A percentile compares a stretch with the other conserved stretches of the same genome.
phyloP scores from a whole-genome alignment of 2,329 filamentous ascomycete species.

The Metarhizium sp. region DNA sequence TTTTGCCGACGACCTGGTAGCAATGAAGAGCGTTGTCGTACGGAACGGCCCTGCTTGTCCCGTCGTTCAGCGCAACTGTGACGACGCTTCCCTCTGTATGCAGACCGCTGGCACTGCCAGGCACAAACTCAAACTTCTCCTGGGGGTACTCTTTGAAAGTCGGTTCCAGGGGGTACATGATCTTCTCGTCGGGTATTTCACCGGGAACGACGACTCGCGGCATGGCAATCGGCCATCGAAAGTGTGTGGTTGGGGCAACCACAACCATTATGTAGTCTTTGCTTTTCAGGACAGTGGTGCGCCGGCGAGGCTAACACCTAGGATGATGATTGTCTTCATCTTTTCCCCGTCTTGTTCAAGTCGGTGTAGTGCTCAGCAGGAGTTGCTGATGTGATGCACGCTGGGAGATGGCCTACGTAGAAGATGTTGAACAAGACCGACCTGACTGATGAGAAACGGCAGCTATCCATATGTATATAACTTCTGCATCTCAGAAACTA shows the following conservation, averaged over 20 bases:
- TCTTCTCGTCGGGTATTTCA: conserved; percentile 31
- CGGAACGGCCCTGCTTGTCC: conserved; percentile 23
- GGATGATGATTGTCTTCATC: conserved; percentile 35
- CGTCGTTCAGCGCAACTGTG: conserved; percentile 13
- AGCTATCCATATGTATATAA: too few relatives aligned
- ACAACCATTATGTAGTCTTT: conserved; percentile 34
- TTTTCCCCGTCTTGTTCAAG: background rate
- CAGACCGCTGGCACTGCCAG: conserved; percentile 36
- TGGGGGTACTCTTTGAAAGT: conserved; percentile 37
- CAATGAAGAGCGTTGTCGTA: conserved; percentile 46
- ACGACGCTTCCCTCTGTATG: conserved; percentile 17
- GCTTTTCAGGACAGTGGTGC: conserved; percentile 28
- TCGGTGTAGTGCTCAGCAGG: too few relatives aligned
- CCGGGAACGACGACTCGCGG: conserved; percentile 38
- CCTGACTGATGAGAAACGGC: too few relatives aligned
- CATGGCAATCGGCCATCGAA: conserved; percentile 40
- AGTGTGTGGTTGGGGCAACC: conserved; percentile 36
- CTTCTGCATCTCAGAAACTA: too few relatives aligned
- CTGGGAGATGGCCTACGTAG: too few relatives aligned
- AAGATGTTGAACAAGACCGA: too few relatives aligned
- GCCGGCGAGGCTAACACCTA: conserved; percentile 38
- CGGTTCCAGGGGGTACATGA: conserved; percentile 25
- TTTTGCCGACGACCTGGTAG: conserved; percentile 39
- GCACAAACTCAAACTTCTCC: conserved; percentile 41
- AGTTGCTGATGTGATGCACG: too few relatives aligned